Base-by-base conservation (phyloP, 1,284 basidiomycete species). In the Rhodotorula sp. region DNA sequence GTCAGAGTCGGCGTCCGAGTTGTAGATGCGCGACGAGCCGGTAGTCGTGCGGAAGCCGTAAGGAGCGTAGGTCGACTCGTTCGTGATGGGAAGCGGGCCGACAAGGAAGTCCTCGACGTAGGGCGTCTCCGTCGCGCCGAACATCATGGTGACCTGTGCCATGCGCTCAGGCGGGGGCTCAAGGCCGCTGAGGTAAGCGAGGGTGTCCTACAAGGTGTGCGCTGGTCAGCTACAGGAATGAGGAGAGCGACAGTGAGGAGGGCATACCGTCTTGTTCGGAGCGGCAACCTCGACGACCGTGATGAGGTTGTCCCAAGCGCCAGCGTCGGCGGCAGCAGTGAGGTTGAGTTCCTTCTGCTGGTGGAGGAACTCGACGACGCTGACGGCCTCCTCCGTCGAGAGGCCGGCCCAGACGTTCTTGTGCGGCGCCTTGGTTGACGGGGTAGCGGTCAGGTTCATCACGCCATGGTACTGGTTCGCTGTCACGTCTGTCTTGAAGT, bases 251-350 rank as follows among this genome's bases (percentile, higher is more conserved):
- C n/a, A 44, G 44, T 15, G 21, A 44, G 17, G 48, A n/a, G 10
- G 25, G 29, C 68, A 44, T 10, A 71, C 75, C 7, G 71, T 71
- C 72, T 82, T 82, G 58, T 79, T 77, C 0, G 81, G 80, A 1
- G 54, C 57, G 27, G 75, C 75, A 9, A 79, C 71, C 54, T 82
- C 81, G 60, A 82, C 69, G 8, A 77, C 53, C 36, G 72, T 72
- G 66, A 82, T 80, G 36, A 65, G 67, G 69, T 82, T 82, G 66
- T 81, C 81, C 76, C 79, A 80, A 1, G 58, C n/a, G 15, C 74
- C 75, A 2, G 81, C 80, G 56, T 80, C 77, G 12, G 64, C 75
- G 0, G 75, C 74, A 0, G 78, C 74, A 1, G 81, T 82, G n/a
- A 82, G 63, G 69, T 82, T 81, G 39, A 82, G 72, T 17, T 66